Conservation (phyloP, 352 stramenopile species). For the Pilasporangium apinafurcum region DNA sequence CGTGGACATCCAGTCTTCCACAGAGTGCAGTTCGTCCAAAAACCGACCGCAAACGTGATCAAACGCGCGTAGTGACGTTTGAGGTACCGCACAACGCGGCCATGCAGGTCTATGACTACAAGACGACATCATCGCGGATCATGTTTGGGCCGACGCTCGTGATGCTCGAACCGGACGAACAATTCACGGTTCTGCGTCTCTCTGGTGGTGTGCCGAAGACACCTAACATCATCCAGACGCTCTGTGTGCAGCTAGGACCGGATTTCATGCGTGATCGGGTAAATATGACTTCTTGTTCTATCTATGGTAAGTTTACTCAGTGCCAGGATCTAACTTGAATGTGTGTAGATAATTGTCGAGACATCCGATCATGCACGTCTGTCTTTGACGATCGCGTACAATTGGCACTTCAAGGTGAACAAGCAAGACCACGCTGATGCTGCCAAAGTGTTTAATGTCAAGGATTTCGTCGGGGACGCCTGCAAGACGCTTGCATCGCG, state of each 20-base stretch:
- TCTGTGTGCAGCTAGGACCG: slow-evolving; percentile 71
- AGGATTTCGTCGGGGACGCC: slow-evolving; percentile 74
- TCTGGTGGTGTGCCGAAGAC: slow-evolving; percentile 62
- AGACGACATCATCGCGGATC: slow-evolving; percentile 73
- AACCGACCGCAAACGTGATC: slow-evolving; percentile 26
- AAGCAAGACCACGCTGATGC: slow-evolving; percentile 37
- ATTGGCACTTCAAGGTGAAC: slow-evolving; percentile 76
- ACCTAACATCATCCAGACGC: slow-evolving; percentile 73
- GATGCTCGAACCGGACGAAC: slow-evolving; percentile 78
- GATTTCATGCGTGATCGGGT: slow-evolving; percentile 81
- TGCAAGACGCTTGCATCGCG: slow-evolving; percentile 77
- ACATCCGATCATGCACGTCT: slow-evolving; percentile 73
- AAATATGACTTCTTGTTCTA: not conserved
- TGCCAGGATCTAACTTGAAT: not conserved
- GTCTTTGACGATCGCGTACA: slow-evolving; percentile 77
- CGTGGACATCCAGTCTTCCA: slow-evolving; percentile 4
- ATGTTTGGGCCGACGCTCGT: slow-evolving; percentile 74
- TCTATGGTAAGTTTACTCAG: not conserved
- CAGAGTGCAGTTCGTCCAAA: too few species aligned
- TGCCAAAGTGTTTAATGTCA: slow-evolving; percentile 75
- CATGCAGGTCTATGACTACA: slow-evolving; percentile 84
- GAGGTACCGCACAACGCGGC: slow-evolving; percentile 78
- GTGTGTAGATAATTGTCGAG: slow-evolving; percentile 62
- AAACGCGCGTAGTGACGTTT: slow-evolving; percentile 67
- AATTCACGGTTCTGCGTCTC: slow-evolving; percentile 75